These are phyloP conservation scores for Austroboletus novae-zelandiae DNA, from an alignment of 1,284 basidiomycete genomes.

Conservation along the genomic window DNA sequence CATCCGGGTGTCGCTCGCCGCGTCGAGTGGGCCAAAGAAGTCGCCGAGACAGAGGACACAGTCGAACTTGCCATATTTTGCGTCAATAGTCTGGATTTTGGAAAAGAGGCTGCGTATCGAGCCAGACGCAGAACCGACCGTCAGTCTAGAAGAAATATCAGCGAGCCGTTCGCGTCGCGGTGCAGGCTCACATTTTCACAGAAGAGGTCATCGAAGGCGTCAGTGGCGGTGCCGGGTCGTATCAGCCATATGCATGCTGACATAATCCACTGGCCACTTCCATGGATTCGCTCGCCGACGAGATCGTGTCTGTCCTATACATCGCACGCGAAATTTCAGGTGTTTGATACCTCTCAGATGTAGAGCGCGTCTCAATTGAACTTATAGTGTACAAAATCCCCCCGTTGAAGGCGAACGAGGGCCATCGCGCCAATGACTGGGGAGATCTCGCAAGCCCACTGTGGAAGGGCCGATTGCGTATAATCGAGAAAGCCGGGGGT, in stretches of 20 bases:
- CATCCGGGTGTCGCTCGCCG: constrained; percentile 38
- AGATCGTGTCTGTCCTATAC: constrained; percentile 83
- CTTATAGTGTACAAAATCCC: constrained; percentile 77
- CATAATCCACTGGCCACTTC: constrained; percentile 17
- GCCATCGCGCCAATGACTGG: constrained; percentile 83
- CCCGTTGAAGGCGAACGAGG: constrained; percentile 78
- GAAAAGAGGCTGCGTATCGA: constrained; percentile 70
- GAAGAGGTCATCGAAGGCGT: constrained; percentile 4
- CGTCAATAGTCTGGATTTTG: constrained; percentile 85
- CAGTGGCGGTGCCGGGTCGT: not conserved
- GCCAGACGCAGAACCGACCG: constrained; percentile 84
- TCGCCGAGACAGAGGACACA: constrained; percentile 87
- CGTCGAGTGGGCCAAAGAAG: constrained; percentile 70
- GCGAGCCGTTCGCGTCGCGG: constrained; percentile 1
- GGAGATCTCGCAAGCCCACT: constrained; percentile 78
- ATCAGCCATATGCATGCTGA: constrained; percentile 15
- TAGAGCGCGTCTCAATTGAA: constrained; percentile 21
- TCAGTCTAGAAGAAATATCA: constrained; percentile 52
- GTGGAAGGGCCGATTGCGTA: constrained; percentile 88
- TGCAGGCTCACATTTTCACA: constrained; percentile 44
- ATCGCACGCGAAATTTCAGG: constrained; percentile 85
- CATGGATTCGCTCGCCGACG: constrained; percentile 57
- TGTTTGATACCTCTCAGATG: constrained; percentile 27
- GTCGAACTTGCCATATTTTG: constrained; percentile 94
- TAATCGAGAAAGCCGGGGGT: constrained; percentile 69